A percentile compares a stretch with the other conserved stretches of the same genome.
Evolutionary conservation across 1,139 yeast species (phyloP).

Genomic region (Chernovozyma aurita): DNA sequence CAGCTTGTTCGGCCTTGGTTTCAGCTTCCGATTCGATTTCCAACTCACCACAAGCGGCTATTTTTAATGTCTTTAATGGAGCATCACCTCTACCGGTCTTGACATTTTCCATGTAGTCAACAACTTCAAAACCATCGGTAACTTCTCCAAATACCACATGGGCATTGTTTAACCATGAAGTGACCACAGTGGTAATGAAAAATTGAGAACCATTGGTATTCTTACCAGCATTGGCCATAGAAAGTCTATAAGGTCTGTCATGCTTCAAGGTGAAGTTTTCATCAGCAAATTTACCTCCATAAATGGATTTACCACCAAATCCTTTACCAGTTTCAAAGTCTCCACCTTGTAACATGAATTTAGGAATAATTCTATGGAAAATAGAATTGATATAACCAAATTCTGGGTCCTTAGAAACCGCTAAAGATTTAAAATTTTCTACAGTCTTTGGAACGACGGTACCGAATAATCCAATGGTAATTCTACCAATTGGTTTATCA

Average conservation of each 20-base stretch:
- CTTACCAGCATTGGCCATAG: constrained; percentile 65
- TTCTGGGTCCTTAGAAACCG: constrained; percentile 56
- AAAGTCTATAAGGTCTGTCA: constrained; percentile 53
- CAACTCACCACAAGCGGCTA: constrained; percentile 45
- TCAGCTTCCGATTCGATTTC: constrained; percentile 19
- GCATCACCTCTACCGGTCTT: constrained; percentile 46
- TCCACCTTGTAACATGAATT: constrained; percentile 62
- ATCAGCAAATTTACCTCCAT: constrained; percentile 53
- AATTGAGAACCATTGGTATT: constrained; percentile 64
- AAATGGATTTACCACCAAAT: constrained; percentile 56
- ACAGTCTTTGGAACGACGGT: constrained; percentile 58
- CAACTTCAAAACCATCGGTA: constrained; percentile 61
- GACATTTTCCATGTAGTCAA: constrained; percentile 50
- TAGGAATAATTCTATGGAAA: constrained; percentile 56
- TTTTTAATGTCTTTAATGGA: constrained; percentile 50
- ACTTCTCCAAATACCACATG: constrained; percentile 86
- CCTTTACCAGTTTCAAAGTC: constrained; percentile 59
- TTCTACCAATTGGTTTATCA: constrained; percentile 63
- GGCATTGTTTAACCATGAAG: constrained; percentile 60
- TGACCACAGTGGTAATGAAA: constrained; percentile 58
- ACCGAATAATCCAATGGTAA: constrained; percentile 69
- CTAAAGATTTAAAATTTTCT: constrained; percentile 55
- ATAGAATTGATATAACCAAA: constrained; percentile 47
- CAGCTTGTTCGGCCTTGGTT: too few species aligned
- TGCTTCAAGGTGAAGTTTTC: constrained; percentile 56